Conservation (phyloP, 768 basidiomycete species). For the Auriscalpium vulgare region DNA sequence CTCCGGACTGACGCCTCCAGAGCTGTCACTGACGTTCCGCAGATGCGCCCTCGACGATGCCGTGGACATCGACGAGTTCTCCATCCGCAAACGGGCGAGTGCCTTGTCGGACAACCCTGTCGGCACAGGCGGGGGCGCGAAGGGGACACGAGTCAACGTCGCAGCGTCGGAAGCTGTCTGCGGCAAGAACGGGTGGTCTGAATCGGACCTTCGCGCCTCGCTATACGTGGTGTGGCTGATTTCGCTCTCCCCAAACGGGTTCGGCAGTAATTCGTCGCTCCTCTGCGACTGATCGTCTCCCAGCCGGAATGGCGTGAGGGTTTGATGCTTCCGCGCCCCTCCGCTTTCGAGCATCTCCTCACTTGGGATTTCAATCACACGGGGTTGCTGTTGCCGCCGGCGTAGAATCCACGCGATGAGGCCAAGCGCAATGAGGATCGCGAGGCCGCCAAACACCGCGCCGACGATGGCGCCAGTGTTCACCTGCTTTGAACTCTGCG, state of each 20-base stretch:
- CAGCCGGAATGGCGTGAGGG: background rate
- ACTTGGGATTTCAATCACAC: background rate
- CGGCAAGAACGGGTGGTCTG: background rate
- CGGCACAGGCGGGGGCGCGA: background rate
- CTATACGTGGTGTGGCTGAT: background rate
- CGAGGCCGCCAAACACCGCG: slow-evolving; percentile 8
- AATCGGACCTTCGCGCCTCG: background rate
- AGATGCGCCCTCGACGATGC: no score
- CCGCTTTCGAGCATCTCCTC: background rate
- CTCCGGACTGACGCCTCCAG: no score
- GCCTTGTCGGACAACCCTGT: background rate
- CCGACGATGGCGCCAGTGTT: slow-evolving; percentile 10
- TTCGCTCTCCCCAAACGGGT: background rate
- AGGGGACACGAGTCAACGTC: background rate
- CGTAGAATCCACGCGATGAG: background rate
- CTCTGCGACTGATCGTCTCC: background rate
- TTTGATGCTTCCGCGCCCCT: background rate
- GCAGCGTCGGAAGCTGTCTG: background rate
- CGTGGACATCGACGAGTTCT: background rate
- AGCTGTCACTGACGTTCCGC: background rate
- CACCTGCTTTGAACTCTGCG: background rate
- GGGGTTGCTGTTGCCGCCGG: background rate
- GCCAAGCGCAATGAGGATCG: background rate
- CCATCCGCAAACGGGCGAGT: background rate
- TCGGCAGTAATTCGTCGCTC: background rate